These are phyloP conservation scores for Ophiorrhiza pumila DNA, from an alignment of 257 asterid genomes.

Conservation along the genomic window DNA sequence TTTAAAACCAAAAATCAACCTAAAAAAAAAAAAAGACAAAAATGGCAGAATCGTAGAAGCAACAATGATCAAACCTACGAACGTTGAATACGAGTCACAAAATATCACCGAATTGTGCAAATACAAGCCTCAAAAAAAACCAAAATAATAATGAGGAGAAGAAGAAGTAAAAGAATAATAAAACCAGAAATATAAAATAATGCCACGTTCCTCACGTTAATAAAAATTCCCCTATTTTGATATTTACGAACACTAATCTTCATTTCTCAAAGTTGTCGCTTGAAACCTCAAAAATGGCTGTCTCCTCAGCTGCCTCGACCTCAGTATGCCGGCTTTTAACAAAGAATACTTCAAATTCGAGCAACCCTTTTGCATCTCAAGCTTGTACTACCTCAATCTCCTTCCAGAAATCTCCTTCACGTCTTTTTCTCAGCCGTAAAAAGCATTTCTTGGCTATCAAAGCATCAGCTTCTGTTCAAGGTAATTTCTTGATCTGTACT, in stretches of 20 bases:
- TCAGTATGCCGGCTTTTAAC: background rate
- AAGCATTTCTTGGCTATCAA: constrained; percentile 39
- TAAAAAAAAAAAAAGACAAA: too few relatives aligned
- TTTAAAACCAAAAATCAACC: too few relatives aligned
- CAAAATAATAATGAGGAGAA: too few relatives aligned
- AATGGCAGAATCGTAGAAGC: background rate
- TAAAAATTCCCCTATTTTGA: too few relatives aligned
- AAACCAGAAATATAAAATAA: background rate
- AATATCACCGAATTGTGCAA: background rate
- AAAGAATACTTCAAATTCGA: background rate
- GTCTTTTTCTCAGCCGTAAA: constrained; percentile 13
- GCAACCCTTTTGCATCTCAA: constrained; percentile 5
- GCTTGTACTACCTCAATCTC: constrained; percentile 18
- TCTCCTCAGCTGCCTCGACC: constrained; percentile 14
- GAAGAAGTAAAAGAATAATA: background rate
- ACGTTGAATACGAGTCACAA: background rate
- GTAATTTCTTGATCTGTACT: constrained; percentile 20
- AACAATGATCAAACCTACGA: background rate
- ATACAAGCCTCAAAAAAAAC: background rate
- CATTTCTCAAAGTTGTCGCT: background rate
- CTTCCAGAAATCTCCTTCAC: constrained; percentile 13
- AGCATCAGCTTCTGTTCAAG: constrained; percentile 53
- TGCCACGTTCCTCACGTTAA: background rate
- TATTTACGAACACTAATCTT: too few relatives aligned
- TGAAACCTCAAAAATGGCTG: constrained; percentile 9